Evolutionary conservation across 257 asterid genomes (phyloP).

Genomic region (Nicotiana otophora): DNA sequence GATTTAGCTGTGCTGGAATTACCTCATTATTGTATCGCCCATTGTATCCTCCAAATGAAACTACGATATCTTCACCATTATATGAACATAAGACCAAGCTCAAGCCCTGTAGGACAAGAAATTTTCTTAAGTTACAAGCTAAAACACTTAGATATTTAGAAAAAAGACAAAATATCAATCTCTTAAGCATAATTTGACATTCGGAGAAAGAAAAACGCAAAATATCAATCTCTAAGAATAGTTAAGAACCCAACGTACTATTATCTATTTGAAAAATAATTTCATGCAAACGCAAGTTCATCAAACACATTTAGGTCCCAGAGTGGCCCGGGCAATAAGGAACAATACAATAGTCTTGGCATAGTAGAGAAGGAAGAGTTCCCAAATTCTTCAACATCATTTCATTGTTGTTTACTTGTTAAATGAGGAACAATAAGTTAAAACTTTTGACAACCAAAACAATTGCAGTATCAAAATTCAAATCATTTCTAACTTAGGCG

Average conservation of each 20-base stretch:
- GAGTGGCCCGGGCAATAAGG: background rate
- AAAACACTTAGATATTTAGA: too few species aligned
- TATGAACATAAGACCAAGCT: slow-evolving; percentile 82
- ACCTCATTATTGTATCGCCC: slow-evolving; percentile 99
- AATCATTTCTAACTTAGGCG: too few species aligned
- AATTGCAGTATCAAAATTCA: too few species aligned
- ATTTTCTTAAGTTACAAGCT: too few species aligned
- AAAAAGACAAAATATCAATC: too few species aligned
- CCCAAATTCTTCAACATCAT: background rate
- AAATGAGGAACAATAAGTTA: background rate
- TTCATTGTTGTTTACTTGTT: background rate
- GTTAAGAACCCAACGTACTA: background rate
- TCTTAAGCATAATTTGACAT: too few species aligned
- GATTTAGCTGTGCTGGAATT: background rate
- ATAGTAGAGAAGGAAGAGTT: background rate
- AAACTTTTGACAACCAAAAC: too few species aligned
- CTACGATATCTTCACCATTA: slow-evolving; percentile 80
- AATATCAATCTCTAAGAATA: too few species aligned
- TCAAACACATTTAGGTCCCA: background rate
- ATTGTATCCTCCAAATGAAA: slow-evolving; percentile 94
- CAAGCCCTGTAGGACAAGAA: slow-evolving; percentile 49
- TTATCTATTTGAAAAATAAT: background rate
- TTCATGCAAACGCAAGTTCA: background rate
- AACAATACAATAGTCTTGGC: background rate
- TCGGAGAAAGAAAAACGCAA: too few species aligned